Base-by-base conservation (phyloP, 768 basidiomycete genomes). In the Antrodiella citrinella region DNA sequence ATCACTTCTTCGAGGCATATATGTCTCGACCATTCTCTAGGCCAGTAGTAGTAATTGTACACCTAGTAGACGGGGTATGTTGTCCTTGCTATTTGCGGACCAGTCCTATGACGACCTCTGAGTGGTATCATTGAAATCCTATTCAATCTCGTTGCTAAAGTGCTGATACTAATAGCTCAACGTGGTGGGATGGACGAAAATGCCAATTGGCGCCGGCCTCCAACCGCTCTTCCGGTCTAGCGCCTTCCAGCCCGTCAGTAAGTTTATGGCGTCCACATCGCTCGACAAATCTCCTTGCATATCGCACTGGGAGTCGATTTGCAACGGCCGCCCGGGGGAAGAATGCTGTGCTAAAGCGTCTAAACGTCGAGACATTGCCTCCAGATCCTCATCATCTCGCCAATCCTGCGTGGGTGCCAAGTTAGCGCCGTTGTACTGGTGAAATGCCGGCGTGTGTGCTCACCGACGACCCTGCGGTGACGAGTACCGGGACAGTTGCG, bases 121-220 rank as follows among this genome's bases (percentile, higher is more conserved):
- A 38, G 18, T 38, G 35, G 10, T 10, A 38, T 10, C 35, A 38
- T 38, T 38, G 35, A 10, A n/a, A n/a, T n/a, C n/a, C n/a, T n/a
- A n/a, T n/a, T n/a, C n/a, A n/a, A n/a, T n/a, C n/a, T n/a, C n/a
- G n/a, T n/a, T n/a, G n/a, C n/a, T n/a, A n/a, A n/a, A n/a, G n/a
- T n/a, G n/a, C n/a, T n/a, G n/a, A n/a, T n/a, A n/a, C n/a, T n/a
- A n/a, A n/a, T n/a, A n/a, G n/a, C n/a, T n/a, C n/a, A n/a, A 43
- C 55, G 21, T 51, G 22, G 42, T 4, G 56, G 58, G 54, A 43
- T 41, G 25, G 10, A 62, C 56, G 52, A 69, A 76, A 45, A 85
- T 71, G 7, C 87, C 87, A 42, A 90, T 82, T 4, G 87, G 86
- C 59, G 78, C 82, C 2, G 81, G 72, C 54, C 67, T 72, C 87